phyloP scores from a whole-genome alignment of 768 basidiomycete species.

The Calvatia gigantea region DNA sequence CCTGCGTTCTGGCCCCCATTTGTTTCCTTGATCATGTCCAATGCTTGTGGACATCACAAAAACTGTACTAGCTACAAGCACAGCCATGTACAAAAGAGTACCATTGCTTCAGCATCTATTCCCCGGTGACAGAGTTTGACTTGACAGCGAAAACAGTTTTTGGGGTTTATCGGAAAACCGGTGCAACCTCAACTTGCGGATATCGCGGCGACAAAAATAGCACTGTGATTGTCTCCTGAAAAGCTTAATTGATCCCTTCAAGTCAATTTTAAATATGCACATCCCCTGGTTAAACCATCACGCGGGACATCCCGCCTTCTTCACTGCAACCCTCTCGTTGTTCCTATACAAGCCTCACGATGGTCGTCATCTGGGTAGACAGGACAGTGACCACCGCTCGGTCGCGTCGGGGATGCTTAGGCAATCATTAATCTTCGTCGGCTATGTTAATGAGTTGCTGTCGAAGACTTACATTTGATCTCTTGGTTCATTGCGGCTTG shows the following conservation, averaged over 20 bases:
- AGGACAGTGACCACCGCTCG: background rate
- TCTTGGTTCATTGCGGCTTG: background rate
- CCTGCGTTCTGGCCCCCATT: background rate
- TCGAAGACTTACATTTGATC: background rate
- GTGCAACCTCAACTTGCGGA: background rate
- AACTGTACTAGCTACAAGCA: too few relatives aligned
- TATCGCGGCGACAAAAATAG: background rate
- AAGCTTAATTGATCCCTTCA: background rate
- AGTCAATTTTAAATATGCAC: background rate
- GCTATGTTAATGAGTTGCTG: background rate
- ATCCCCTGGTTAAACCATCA: background rate
- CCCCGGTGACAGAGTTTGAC: background rate
- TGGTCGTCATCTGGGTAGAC: background rate
- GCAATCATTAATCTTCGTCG: too few relatives aligned
- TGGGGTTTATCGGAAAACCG: background rate
- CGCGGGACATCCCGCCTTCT: too few relatives aligned
- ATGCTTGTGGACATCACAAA: too few relatives aligned
- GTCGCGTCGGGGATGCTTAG: too few relatives aligned
- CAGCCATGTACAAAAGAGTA: too few relatives aligned
- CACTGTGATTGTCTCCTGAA: background rate
- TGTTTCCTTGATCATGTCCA: too few relatives aligned
- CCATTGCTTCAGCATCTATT: too few relatives aligned
- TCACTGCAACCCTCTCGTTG: background rate
- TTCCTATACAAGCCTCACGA: background rate
- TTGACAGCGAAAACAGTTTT: too few relatives aligned